Evolutionary conservation across 2,329 filamentous ascomycete genomes (phyloP).

Genomic region (Trichophyton rubrum): DNA sequence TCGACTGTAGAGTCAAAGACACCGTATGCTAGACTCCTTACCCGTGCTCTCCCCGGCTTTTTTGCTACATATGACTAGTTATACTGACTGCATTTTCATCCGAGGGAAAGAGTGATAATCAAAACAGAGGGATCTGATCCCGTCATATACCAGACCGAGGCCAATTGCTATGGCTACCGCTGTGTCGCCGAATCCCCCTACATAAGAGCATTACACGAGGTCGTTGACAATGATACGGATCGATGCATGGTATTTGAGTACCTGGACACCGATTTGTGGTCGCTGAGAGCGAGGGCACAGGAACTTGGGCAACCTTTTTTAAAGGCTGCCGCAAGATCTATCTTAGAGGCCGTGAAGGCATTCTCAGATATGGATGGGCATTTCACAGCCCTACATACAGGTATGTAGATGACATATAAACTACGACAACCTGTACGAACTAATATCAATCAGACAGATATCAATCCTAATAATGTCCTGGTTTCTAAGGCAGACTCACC

Average conservation of each 20-base stretch:
- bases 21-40: not conserved
- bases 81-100: not conserved
- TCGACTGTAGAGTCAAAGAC: constrained; percentile 1
- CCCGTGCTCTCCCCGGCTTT: not conserved
- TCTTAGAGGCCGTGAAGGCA: constrained; percentile 9
- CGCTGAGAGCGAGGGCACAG: not conserved
- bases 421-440: not conserved
- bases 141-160: constrained; percentile 4
- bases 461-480: constrained; percentile 12
- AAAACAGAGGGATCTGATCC: constrained; percentile 4
- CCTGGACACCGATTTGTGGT: constrained; percentile 11
- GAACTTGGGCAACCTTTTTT: constrained; percentile 1
- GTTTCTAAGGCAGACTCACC: constrained; percentile 6
- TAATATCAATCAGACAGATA: constrained; percentile 3
- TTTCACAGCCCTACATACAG: constrained; percentile 7
- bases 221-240: constrained; percentile 9
- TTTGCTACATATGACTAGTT: constrained; percentile 5
- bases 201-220: constrained; percentile 8
- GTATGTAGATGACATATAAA: not conserved
- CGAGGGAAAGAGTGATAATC: constrained; percentile 2
- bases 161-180: constrained; percentile 6
- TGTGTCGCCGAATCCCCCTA: constrained; percentile 7
- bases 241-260: constrained; percentile 12
- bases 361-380: constrained; percentile 13
- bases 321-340: constrained; percentile 8